phyloP scores from a whole-genome alignment of 495 filamentous ascomycete species.

The Neurospora sp. region DNA sequence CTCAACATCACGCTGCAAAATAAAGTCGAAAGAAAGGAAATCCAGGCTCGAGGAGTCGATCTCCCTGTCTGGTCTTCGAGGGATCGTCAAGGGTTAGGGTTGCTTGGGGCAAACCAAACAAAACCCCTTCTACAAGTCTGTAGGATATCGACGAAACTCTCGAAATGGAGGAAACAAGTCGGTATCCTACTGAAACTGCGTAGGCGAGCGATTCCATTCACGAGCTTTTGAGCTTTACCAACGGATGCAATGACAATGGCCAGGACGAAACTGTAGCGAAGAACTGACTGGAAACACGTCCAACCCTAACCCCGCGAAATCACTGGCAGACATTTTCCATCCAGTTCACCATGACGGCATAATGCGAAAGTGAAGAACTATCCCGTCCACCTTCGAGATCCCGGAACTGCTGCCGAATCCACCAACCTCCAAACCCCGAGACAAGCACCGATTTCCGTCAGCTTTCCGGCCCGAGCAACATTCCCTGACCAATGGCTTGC shows the following conservation, averaged over 20 bases:
- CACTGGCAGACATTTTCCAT: not conserved
- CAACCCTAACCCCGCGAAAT: conserved; percentile 18
- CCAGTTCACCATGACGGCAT: not conserved
- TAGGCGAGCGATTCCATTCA: not conserved
- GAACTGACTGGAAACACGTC: not conserved
- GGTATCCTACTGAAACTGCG: not conserved
- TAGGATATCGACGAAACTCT: not conserved
- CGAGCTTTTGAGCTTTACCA: not conserved
- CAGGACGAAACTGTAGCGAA: not conserved
- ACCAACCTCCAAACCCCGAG: conserved; percentile 5
- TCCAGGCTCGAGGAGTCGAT: not conserved
- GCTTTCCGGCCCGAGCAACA: not conserved
- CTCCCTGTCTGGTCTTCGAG: not conserved
- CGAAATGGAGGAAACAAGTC: not conserved
- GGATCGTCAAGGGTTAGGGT: not conserved
- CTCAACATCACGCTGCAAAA: not conserved
- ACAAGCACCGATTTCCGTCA: not conserved
- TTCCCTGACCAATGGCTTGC: conserved; percentile 17
- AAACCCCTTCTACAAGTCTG: not conserved
- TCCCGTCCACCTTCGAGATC: not conserved
- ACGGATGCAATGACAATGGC: not conserved
- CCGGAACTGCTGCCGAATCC: not conserved
- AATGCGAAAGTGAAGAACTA: not conserved
- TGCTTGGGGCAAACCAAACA: not conserved
- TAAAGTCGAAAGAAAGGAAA: not conserved